Conservation (phyloP, 1,284 basidiomycete genomes). For the Ustilago shanxiensis region DNA sequence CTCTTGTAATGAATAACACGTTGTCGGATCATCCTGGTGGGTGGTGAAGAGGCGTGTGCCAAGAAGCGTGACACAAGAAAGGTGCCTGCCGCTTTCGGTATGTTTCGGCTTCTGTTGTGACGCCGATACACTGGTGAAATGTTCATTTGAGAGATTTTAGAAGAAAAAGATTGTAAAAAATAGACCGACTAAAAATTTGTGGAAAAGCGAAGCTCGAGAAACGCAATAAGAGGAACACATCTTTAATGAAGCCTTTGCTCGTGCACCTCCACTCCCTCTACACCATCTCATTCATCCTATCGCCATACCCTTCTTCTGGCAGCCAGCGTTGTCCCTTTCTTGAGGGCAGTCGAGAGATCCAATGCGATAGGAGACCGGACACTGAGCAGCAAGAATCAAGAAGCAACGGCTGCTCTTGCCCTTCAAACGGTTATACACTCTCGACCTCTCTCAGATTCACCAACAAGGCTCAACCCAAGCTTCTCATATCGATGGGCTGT, state of each 20-base stretch:
- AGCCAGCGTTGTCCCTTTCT: neutral
- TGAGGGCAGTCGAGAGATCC: neutral
- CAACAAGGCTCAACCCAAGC: too few species aligned
- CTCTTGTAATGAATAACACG: neutral
- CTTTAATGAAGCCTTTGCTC: neutral
- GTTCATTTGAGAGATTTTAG: neutral
- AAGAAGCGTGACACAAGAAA: neutral
- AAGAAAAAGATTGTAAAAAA: neutral
- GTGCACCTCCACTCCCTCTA: neutral
- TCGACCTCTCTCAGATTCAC: too few species aligned
- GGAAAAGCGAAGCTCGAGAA: slow-evolving; percentile 2
- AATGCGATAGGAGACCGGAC: neutral
- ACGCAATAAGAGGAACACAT: neutral
- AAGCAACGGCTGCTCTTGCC: neutral
- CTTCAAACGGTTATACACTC: too few species aligned
- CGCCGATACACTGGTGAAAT: neutral
- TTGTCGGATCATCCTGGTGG: neutral
- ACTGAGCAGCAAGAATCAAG: neutral
- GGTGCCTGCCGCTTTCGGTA: neutral
- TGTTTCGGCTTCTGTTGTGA: neutral
- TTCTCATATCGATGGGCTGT: neutral
- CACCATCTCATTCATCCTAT: neutral
- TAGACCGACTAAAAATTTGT: neutral
- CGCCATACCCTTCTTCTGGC: neutral
- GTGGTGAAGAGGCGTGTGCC: neutral